These are phyloP conservation scores for Kockovaella imperatae DNA, from an alignment of 768 basidiomycete genomes.

Conservation along the genomic window DNA sequence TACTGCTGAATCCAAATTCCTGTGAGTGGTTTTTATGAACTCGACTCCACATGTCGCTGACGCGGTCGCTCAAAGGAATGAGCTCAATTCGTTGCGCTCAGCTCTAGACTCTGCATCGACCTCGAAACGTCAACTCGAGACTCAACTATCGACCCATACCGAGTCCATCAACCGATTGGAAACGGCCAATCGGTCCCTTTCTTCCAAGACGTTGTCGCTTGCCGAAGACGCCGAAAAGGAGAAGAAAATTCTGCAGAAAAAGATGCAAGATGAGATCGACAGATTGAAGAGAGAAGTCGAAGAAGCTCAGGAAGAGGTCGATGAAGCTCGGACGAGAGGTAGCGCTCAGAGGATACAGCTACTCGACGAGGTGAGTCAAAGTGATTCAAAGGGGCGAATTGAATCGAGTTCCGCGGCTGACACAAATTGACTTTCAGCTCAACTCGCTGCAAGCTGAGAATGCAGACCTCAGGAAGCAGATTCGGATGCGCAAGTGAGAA, in stretches of 20 bases:
- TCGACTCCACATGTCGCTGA: not conserved
- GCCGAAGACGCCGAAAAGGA: conserved; percentile 56
- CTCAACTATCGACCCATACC: conserved; percentile 55
- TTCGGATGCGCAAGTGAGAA: conserved; percentile 13
- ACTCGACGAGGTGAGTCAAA: conserved; percentile 67
- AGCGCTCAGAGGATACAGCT: conserved; percentile 74
- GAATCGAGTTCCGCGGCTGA: conserved; percentile 4
- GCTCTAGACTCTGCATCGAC: conserved; percentile 24
- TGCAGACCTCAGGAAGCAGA: conserved; percentile 36
- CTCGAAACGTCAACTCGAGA: conserved; percentile 33
- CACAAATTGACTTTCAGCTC: conserved; percentile 18
- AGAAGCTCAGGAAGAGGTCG: conserved; percentile 57
- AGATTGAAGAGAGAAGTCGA: conserved; percentile 61
- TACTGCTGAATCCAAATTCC: conserved; percentile 31
- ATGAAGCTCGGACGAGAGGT: conserved; percentile 58
- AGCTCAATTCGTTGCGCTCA: conserved; percentile 37
- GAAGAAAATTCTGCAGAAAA: conserved; percentile 52
- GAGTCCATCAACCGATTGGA: conserved; percentile 65
- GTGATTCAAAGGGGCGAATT: not conserved
- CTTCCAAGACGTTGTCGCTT: conserved; percentile 61
- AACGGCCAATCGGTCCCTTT: conserved; percentile 70
- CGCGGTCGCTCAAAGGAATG: conserved; percentile 16
- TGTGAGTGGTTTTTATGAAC: conserved; percentile 11
- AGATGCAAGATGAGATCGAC: conserved; percentile 46
- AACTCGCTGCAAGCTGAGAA: conserved; percentile 41